A percentile compares a stretch with the other conserved stretches of the same genome.
Evolutionary conservation across 2,329 filamentous ascomycete genomes (phyloP).

Genomic region (Claviceps humidiphila): DNA sequence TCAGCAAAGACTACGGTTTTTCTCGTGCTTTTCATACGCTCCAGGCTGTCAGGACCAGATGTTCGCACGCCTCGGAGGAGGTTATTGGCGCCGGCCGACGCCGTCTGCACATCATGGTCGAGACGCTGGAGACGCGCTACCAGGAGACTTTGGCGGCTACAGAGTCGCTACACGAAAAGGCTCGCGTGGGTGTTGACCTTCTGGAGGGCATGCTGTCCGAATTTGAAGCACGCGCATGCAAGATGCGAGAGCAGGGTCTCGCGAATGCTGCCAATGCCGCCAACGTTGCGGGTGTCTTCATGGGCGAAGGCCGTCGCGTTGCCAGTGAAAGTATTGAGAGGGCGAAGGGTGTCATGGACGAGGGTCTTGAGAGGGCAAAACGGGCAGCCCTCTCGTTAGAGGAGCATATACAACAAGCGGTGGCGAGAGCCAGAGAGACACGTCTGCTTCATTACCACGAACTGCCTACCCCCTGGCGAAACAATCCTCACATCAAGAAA

Average conservation of each 20-base stretch:
- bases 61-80: constrained; percentile 80
- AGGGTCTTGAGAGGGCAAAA: constrained; percentile 69
- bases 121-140: constrained; percentile 79
- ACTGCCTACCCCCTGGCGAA: constrained; percentile 79
- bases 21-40: constrained; percentile 76
- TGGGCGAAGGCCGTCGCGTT: constrained; percentile 67
- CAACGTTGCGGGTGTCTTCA: constrained; percentile 55
- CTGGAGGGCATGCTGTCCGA: constrained; percentile 78
- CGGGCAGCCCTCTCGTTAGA: constrained; percentile 72
- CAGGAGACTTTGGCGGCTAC: constrained; percentile 74
- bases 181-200: constrained; percentile 70
- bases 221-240: constrained; percentile 70
- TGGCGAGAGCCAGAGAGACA: constrained; percentile 60
- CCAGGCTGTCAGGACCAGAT: constrained; percentile 74
- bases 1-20: constrained; percentile 72
- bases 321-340: constrained; percentile 67
- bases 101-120: constrained; percentile 77
- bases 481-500: constrained; percentile 83
- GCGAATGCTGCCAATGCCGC: constrained; percentile 46
- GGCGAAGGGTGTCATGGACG: constrained; percentile 65
- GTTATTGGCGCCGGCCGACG: constrained; percentile 77
- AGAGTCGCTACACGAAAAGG: constrained; percentile 84
- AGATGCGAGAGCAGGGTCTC: constrained; percentile 64
- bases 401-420: constrained; percentile 70
- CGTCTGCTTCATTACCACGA: constrained; percentile 83